Conservation (phyloP, 176 grass and related monocot species). For the Themeda triandra region DNA sequence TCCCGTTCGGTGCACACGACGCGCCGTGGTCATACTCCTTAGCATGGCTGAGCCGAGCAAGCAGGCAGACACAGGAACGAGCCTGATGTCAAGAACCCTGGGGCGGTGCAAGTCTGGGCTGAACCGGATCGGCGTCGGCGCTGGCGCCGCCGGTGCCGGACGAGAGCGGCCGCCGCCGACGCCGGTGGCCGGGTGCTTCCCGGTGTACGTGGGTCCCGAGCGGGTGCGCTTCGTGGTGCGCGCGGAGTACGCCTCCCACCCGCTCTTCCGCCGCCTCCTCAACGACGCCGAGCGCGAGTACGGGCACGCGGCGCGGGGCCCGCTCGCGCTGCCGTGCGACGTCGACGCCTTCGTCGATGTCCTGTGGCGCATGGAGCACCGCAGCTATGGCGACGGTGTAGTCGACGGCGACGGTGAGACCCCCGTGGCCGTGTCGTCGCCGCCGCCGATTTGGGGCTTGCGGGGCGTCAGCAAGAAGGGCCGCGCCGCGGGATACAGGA, state of each 20-base stretch:
- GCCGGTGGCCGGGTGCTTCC: constrained; percentile 65
- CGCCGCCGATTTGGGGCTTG: constrained; percentile 43
- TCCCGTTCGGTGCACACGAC: too few species aligned
- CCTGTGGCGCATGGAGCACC: constrained; percentile 56
- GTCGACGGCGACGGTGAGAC: background rate
- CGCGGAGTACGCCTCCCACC: constrained; percentile 55
- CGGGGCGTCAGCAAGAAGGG: background rate
- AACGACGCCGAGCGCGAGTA: constrained; percentile 70
- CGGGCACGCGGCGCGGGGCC: constrained; percentile 54
- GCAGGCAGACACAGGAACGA: constrained; percentile 14
- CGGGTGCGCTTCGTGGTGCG: constrained; percentile 70
- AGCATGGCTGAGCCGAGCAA: constrained; percentile 32
- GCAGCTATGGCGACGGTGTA: background rate
- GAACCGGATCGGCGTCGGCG: background rate
- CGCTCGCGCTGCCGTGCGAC: constrained; percentile 63
- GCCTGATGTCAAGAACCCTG: constrained; percentile 57
- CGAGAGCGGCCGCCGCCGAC: too few species aligned
- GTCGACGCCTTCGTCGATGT: constrained; percentile 62
- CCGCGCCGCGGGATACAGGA: constrained; percentile 27
- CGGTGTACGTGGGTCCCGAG: constrained; percentile 65
- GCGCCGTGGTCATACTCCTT: too few species aligned
- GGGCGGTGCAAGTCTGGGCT: constrained; percentile 46
- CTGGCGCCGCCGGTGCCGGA: background rate
- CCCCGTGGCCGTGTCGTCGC: background rate
- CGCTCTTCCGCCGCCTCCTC: constrained; percentile 54